Conservation (phyloP, 106 monocot species). For the Dendrobium chrysotoxum region DNA sequence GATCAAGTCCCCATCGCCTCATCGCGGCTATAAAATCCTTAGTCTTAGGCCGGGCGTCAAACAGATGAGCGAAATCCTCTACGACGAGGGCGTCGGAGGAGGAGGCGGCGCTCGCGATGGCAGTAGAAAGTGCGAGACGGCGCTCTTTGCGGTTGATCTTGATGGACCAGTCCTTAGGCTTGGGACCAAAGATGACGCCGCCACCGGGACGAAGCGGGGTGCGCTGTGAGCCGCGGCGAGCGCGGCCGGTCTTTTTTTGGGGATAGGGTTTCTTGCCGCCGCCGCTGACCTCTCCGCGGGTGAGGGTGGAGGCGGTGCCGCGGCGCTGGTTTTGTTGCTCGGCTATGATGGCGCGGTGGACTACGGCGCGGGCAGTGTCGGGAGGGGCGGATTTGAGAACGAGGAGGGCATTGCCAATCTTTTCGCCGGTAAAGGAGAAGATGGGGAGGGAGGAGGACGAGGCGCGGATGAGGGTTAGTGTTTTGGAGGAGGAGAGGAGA, state of each 20-base stretch:
- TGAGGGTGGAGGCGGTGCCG: constrained; percentile 94
- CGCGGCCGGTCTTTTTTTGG: constrained; percentile 84
- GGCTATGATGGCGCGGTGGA: constrained; percentile 83
- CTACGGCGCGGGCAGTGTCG: constrained; percentile 78
- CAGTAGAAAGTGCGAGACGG: constrained; percentile 83
- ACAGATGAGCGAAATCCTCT: constrained; percentile 55
- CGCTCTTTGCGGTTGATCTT: constrained; percentile 99
- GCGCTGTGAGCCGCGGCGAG: constrained; percentile 82
- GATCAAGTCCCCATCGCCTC: constrained; percentile 79
- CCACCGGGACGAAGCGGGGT: constrained; percentile 94
- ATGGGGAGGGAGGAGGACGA: constrained; percentile 42
- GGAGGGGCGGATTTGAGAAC: constrained; percentile 67
- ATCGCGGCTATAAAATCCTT: constrained; percentile 73
- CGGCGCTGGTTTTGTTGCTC: constrained; percentile 80
- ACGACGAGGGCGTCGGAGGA: constrained; percentile 54
- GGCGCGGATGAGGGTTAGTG: constrained; percentile 4
- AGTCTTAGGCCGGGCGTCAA: constrained; percentile 48
- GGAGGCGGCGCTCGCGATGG: constrained; percentile 62
- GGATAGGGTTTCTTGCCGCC: constrained; percentile 87
- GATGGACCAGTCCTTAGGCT: constrained; percentile 89
- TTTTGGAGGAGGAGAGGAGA: background rate
- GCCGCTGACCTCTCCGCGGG: constrained; percentile 83
- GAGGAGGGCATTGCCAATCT: constrained; percentile 40
- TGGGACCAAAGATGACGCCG: constrained; percentile 90
- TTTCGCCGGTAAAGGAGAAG: constrained; percentile 66